These are phyloP conservation scores for Aspergillus bridgeri DNA, from an alignment of 495 filamentous ascomycete genomes.

Conservation along the genomic window DNA sequence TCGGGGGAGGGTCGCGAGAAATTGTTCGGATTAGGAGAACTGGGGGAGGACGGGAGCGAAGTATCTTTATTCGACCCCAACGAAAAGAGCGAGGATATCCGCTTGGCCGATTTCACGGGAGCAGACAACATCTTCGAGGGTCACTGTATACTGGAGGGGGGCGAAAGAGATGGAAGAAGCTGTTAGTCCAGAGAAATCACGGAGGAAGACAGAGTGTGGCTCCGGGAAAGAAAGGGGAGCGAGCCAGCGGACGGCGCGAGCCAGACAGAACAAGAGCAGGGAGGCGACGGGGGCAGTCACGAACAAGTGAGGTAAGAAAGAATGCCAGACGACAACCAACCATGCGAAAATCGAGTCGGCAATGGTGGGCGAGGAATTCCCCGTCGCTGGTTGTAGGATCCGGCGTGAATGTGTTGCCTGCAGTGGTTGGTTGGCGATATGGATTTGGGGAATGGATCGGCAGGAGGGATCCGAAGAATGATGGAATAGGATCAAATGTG, in stretches of 20 bases:
- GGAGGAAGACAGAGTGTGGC: constrained; percentile 10
- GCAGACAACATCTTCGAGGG: constrained; percentile 41
- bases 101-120: constrained; percentile 49
- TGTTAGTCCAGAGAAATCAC: constrained; percentile 6
- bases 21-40: constrained; percentile 16
- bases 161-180: constrained; percentile 5
- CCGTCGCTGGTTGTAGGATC: constrained; percentile 3
- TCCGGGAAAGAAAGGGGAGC: not conserved
- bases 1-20: constrained; percentile 24
- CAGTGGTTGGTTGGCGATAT: constrained; percentile 3
- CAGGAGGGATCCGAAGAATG: constrained; percentile 43
- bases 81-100: constrained; percentile 48
- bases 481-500: constrained; percentile 3
- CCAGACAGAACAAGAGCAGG: constrained; percentile 9
- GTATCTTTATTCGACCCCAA: constrained; percentile 37
- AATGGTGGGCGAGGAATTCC: constrained; percentile 9
- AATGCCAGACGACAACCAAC: constrained; percentile 36
- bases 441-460: constrained; percentile 41
- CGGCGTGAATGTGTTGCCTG: not conserved
- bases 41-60: constrained; percentile 26
- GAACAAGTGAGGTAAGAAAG: constrained; percentile 16
- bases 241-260: constrained; percentile 3
- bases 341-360: constrained; percentile 19
- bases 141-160: constrained; percentile 7
- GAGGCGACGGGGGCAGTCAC: constrained; percentile 3